Evolutionary conservation across 305 asterid genomes (phyloP).

Genomic region (Fraxinus greggii): DNA sequence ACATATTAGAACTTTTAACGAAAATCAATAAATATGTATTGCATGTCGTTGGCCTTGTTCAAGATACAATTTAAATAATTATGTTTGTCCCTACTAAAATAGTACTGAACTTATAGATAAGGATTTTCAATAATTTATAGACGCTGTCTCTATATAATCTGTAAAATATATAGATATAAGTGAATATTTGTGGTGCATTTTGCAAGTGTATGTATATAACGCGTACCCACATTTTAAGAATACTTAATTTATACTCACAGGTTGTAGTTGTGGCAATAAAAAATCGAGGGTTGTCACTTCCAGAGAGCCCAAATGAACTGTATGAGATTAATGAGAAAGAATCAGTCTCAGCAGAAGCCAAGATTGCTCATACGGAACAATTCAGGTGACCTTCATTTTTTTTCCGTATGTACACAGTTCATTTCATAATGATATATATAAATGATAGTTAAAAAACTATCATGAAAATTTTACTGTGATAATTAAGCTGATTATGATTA

Average conservation of each 20-base stretch:
- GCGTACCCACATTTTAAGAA: background rate
- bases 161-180: background rate
- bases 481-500: background rate
- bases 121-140: background rate
- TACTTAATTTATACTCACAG: slow-evolving; percentile 27
- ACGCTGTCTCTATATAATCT: background rate
- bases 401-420: background rate
- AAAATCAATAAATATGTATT: background rate
- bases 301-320: slow-evolving; percentile 48
- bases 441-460: too few relatives aligned
- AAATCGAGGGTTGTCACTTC: slow-evolving; percentile 41
- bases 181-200: background rate
- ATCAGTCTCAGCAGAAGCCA: slow-evolving; percentile 29
- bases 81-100: background rate
- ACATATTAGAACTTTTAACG: background rate
- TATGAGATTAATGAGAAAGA: slow-evolving; percentile 64
- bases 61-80: background rate
- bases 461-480: too few relatives aligned
- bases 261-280: slow-evolving; percentile 66
- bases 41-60: background rate
- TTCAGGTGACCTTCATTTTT: slow-evolving; percentile 46
- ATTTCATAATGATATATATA: background rate
- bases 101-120: background rate
- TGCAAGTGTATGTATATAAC: background rate
- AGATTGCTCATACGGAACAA: slow-evolving; percentile 59